These are phyloP conservation scores for Datura wrightii DNA, from an alignment of 257 asterid genomes.

Conservation along the genomic window DNA sequence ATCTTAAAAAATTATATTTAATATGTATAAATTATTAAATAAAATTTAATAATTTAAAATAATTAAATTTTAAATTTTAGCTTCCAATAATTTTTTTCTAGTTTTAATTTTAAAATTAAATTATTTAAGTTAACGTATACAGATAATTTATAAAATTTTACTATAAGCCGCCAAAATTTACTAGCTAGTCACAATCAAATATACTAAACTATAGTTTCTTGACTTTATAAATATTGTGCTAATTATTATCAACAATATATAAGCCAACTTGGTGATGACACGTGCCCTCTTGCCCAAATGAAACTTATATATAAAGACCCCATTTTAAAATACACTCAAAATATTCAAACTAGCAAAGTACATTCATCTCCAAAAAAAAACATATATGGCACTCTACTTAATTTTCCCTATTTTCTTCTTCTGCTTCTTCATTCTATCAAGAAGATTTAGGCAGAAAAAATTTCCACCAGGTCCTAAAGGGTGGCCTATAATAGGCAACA, in stretches of 20 bases:
- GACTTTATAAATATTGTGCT: neutral
- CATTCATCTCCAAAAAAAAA: no score
- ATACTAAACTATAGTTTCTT: neutral
- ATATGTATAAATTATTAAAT: no score
- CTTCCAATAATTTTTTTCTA: no score
- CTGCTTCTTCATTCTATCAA: conserved; percentile 27
- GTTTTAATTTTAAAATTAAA: no score
- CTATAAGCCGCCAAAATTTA: neutral
- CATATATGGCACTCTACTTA: conserved; percentile 25
- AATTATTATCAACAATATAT: neutral
- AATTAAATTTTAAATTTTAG: no score
- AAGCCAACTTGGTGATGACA: neutral
- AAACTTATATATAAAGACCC: neutral
- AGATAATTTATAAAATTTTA: no score
- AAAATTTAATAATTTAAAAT: no score
- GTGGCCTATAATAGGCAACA: no score
- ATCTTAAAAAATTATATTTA: no score
- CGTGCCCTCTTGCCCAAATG: no score
- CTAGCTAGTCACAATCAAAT: neutral
- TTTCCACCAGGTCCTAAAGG: conserved; percentile 57
- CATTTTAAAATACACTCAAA: neutral
- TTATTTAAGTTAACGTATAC: no score
- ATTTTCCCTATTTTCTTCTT: conserved; percentile 38
- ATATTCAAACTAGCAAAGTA: neutral
- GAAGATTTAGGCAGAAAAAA: conserved; percentile 32